Evolutionary conservation across 352 stramenopile genomes (phyloP), one percentile per base, ranked within the genome.

Genomic region (Pythium inflatum): DNA sequence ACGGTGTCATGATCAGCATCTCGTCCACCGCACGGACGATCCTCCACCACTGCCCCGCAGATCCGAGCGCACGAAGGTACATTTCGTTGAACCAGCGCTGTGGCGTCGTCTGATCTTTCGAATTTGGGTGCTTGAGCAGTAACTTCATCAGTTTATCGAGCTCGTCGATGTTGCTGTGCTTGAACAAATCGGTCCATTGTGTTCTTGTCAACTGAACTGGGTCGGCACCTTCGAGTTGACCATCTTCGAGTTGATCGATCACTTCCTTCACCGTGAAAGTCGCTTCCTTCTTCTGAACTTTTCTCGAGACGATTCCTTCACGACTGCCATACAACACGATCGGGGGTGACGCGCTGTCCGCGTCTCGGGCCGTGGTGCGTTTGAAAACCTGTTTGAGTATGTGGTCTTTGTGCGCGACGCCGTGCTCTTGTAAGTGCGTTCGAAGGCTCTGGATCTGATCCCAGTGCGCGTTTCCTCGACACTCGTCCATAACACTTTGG

Each of bases 401-500:
- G 2, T 34, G 31, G 46, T 76, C 69, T 11, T 61, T 38, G 5
- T 71, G 69, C 5, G 45, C 51, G 25, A 76, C 33, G 13, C 69
- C 69, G 27, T 40, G 33, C 14, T 22, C 25, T 57, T 65, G 31
- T 5, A 73, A 41, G 1, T 60, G 38, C 18, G 48, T 18, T 51
- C 27, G 33, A 4, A 77, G 51, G 0, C 43, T 50, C 1, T 70
- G 40, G 30, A 74, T 67, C 20, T 57, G 76, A n/a, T 69, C 64
- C 82, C 81, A 91, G 24, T 83, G 62, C 2, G 50, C 55, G 33
- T 59, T 58, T 24, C 86, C 71, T 6, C 81, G 74, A 43, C 81
- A 90, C 12, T 71, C 74, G 68, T 92, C 83, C 8, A 89, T 40
- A n/a, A 88, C 59, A 7, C 62, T 76, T 55, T 80, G 40, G 11